phyloP scores from a whole-genome alignment of 139 green algal genomes.

The Dunaliella primolecta region DNA sequence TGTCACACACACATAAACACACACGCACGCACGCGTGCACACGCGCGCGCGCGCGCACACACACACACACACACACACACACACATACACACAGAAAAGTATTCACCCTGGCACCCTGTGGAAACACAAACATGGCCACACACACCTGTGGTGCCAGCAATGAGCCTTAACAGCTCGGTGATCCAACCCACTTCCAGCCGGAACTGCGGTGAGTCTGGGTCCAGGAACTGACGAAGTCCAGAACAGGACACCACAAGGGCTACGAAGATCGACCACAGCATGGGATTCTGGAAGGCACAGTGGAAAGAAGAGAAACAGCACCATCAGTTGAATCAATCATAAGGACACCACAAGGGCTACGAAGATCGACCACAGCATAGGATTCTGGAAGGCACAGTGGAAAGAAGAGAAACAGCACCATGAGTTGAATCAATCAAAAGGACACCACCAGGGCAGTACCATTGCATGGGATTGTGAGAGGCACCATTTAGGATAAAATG shows the following conservation, averaged over 20 bases:
- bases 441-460: too few species aligned
- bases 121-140: background rate
- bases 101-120: too few species aligned
- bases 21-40: background rate
- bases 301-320: too few species aligned
- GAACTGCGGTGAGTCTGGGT: slow-evolving; percentile 19
- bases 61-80: background rate
- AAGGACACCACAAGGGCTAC: slow-evolving; percentile 18
- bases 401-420: too few species aligned
- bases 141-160: slow-evolving; percentile 6
- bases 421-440: too few species aligned
- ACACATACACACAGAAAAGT: background rate
- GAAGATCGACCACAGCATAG: slow-evolving; percentile 40
- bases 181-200: slow-evolving; percentile 1
- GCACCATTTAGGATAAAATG: too few species aligned
- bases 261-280: slow-evolving; percentile 36
- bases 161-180: background rate
- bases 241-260: slow-evolving; percentile 17
- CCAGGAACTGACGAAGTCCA: slow-evolving; percentile 27
- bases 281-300: slow-evolving; percentile 25
- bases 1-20: too few species aligned
- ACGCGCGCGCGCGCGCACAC: background rate
- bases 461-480: too few species aligned
- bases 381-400: slow-evolving; percentile 18
- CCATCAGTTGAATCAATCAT: too few species aligned